Base-by-base conservation (phyloP, 306 rosid genomes). In the Potentilla sterilis region DNA sequence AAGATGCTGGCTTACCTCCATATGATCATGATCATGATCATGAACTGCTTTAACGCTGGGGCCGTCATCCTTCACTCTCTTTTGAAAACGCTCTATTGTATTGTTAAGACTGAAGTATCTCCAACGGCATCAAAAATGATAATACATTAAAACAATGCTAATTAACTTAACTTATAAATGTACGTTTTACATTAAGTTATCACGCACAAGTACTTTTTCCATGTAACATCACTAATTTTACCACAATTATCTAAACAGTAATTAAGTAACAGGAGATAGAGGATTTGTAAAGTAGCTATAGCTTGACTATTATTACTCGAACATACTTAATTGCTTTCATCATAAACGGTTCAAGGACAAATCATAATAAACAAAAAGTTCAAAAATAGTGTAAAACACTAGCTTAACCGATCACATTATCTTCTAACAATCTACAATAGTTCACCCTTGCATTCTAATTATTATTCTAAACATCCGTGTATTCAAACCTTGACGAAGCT, bases 21-120 rank as follows among this genome's bases (percentile, higher is more conserved):
- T 19, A 66, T 6, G 68, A 35, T 85, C 77, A 62, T 86, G 68
- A 35, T 85, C 77, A 62, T 86, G 89, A 65, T 38, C 46, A 74
- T 66, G 77, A 72, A 35, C 73, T 63, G 62, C 83, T 72, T 70
- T 84, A 75, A 38, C 38, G 69, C 41, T 28, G 47, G 62, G 80
- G 71, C 54, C 78, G 71, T 76, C 43, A 44, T 90, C 96, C 85
- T 85, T 89, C 46, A 77, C 62, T 83, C 83, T 90, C 75, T 41
- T 78, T 84, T 87, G 83, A 84, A 92, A 95, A 28, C 99, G 97
- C 40, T 95, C 97, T 24, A 92, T 57, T 10, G 91, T 90, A 81
- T 88, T 90, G 86, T 58, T 83, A 78, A 92, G 62, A 81, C 97
- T 95, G 92, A 73, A 81, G 75, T 82, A 86, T 47, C 46, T 74